A percentile compares a stretch with the other conserved stretches of the same genome.
Evolutionary conservation across 176 grass and related monocot species (phyloP).

Genomic region (Neostapfia colusana): DNA sequence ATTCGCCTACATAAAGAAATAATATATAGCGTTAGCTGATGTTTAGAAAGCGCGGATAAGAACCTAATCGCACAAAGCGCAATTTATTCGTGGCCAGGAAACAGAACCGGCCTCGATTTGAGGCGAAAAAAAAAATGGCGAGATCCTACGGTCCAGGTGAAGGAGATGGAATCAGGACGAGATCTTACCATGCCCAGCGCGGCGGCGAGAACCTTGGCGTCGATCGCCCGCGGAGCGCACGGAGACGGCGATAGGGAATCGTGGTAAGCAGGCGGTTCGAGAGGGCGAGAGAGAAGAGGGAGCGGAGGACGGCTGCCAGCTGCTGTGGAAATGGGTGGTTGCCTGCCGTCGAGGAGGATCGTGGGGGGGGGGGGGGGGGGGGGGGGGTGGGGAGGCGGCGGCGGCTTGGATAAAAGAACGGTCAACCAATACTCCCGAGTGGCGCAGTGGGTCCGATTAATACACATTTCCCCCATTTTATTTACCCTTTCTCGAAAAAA

Average conservation of each 20-base stretch:
- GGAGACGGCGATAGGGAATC: background rate
- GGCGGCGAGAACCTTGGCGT: background rate
- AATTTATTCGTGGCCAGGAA: background rate
- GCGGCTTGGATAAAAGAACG: background rate
- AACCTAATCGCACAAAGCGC: background rate
- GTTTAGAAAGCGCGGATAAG: background rate
- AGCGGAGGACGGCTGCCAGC: background rate
- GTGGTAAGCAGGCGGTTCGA: background rate
- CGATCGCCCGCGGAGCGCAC: background rate
- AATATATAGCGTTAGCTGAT: background rate
- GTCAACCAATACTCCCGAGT: background rate
- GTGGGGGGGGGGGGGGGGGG: no score
- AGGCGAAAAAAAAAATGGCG: background rate
- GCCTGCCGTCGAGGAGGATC: background rate
- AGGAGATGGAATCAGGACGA: background rate
- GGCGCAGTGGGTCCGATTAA: no score
- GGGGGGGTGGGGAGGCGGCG: no score
- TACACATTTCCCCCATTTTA: no score
- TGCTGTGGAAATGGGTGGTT: background rate
- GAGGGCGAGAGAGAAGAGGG: background rate
- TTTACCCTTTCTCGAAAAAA: no score
- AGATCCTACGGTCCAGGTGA: background rate
- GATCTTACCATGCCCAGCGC: slow-evolving; percentile 20
- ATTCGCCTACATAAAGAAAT: slow-evolving; percentile 53
- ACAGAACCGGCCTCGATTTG: background rate